Evolutionary conservation across 1,284 basidiomycete genomes (phyloP), one percentile per base, ranked within the genome.

Genomic region (Tilletia setariae): DNA sequence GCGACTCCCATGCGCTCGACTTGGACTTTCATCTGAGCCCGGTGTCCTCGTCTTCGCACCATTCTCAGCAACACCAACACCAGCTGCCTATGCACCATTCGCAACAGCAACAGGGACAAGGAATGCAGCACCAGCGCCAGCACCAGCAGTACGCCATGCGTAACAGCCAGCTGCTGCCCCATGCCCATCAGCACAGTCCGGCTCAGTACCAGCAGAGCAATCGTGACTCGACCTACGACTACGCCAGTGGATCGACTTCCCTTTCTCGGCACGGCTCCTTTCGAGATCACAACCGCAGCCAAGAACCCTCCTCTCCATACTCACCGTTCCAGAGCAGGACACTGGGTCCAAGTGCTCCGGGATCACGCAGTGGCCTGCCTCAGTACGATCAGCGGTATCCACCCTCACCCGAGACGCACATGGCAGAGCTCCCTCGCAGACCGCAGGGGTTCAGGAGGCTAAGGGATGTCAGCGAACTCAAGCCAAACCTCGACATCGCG

Each of bases 381-480:
- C 56, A 13, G 56, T 30, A 61, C 28, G 56, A 61, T 21, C 56
- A 25, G 13, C 51, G 51, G 7, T 53, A 53, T 30, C 35, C 56
- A 30, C 28, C 28, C 13, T 61, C 56, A 35, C 51, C 51, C 23
- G 51, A 53, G 21, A 53, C 51, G 23, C 51, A 61, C 56, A 19
- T 61, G 9, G 2, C 25, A 13, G 25, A 61, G 40, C 62, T 42
- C 9, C 62, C 62, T n/a, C 32, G 62, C n/a, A 43, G 44, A 49
- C 64, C 64, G 2, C 44, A 51, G 28, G 66, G 49, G 16, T 44
- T 67, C 28, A 43, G 59, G n/a, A 44, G 66, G 23, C 19, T 67
- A 35, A 28, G 66, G 42, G 66, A 67, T 15, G 7, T 59, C 30
- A 62, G 47, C 40, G 51, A 67, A 13, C 56, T 67, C 47, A 62